Conservation (phyloP, 2,329 filamentous ascomycete species). For the Monilinia aucupariae region DNA sequence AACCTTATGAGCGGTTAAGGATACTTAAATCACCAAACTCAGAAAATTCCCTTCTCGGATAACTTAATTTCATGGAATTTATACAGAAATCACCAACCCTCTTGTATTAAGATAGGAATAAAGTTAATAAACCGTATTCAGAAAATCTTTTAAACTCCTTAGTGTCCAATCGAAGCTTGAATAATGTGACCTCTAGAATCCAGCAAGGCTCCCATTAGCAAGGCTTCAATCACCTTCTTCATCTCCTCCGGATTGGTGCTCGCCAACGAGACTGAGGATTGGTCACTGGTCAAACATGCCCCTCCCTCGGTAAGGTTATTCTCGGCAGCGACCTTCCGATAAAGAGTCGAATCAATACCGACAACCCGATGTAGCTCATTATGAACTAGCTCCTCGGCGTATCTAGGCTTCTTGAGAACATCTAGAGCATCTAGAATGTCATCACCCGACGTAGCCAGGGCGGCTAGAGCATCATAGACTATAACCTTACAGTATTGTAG, state of each 20-base stretch:
- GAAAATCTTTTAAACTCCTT: too few relatives aligned
- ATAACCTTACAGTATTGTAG: conserved; percentile 27
- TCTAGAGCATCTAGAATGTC: conserved; percentile 24
- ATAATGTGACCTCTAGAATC: neutral
- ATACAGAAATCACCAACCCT: too few relatives aligned
- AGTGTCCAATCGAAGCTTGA: neutral
- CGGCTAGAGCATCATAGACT: conserved; percentile 32
- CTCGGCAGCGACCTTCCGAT: neutral
- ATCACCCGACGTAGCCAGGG: conserved; percentile 27
- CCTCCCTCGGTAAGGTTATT: neutral
- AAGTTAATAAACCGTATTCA: too few relatives aligned
- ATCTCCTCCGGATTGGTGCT: neutral
- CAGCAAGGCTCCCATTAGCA: neutral
- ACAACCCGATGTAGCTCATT: conserved; percentile 1
- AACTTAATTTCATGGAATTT: too few relatives aligned
- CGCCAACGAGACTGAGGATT: neutral
- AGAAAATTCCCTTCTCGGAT: too few relatives aligned
- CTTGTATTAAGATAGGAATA: too few relatives aligned
- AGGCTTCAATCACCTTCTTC: neutral
- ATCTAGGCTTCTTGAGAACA: conserved; percentile 16
- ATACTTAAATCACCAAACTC: too few relatives aligned
- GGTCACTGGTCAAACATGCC: too few relatives aligned
- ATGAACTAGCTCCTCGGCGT: neutral
- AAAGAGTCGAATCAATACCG: neutral
- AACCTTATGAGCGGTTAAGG: too few relatives aligned